Base-by-base conservation (phyloP, 2,329 filamentous ascomycete genomes). In the Epichloe scottii region DNA sequence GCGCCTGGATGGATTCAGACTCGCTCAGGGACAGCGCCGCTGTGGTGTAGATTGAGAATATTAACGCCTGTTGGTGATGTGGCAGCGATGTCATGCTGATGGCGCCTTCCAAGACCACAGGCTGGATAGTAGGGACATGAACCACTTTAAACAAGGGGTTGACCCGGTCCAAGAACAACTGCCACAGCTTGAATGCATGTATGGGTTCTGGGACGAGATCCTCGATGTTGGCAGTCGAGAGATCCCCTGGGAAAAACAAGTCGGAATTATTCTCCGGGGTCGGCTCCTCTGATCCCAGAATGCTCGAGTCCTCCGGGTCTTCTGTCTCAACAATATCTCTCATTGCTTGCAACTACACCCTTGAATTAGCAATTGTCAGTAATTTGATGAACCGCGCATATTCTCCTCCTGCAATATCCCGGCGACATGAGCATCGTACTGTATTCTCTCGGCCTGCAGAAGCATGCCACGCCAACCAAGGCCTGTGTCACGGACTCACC, bases 121-220 rank as follows among this genome's bases (percentile, higher is more conserved):
- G 75, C 59, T 89, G 82, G 4, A 88, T 65, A 0, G 81, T 81
- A 0, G 86, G 85, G 1, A 84, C 76, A 61, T 91, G 87, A 23
- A 88, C 80, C 44, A 79, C 68, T 62, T 89, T 90, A 57, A 81
- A 79, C 44, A 89, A 63, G 0, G 86, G 85, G 58, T 90, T 85
- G 51, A 90, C 81, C 54, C 87, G 82, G 46, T 87, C 81, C 5
- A 89, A 68, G 56, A 84, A 89, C 8, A 80, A 71, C 62, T 89
- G 83, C 87, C 87, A 91, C 5, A 91, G 72, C 48, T 76, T 75
- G 59, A 87, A 82, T 26, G 86, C 77, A 35, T 87, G 79, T 12
- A 79, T 74, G 0, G 81, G 76, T 4, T 79, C 71, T 0, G 87
- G 86, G 57, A 85, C 82, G 61, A 85, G 67, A 14, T 75, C 71